phyloP scores from a whole-genome alignment of 768 basidiomycete genomes.

The Pleurotus djamor region DNA sequence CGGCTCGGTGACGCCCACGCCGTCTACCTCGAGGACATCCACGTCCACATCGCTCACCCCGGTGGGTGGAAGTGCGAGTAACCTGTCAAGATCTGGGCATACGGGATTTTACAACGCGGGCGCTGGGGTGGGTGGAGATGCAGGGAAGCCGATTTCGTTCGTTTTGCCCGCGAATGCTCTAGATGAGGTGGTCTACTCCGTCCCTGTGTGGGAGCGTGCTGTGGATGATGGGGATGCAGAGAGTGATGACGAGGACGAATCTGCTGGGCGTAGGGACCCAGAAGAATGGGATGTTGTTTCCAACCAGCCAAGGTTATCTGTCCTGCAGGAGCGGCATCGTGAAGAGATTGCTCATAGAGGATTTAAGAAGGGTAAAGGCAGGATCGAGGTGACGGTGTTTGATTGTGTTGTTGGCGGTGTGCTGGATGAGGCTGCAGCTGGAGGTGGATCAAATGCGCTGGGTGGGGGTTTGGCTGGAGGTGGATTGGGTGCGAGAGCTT shows the following conservation, averaged over 20 bases:
- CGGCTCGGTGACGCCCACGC: background rate
- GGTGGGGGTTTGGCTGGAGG: background rate
- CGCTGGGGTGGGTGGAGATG: background rate
- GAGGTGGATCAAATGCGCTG: background rate
- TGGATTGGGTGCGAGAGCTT: background rate
- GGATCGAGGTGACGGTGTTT: background rate
- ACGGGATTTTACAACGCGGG: background rate
- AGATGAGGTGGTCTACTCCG: background rate
- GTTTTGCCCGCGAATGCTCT: background rate
- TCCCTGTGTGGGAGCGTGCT: background rate
- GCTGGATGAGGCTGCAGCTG: slow-evolving; percentile 2
- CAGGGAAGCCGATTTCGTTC: background rate
- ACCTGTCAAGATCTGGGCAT: background rate
- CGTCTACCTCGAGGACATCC: background rate
- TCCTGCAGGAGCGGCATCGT: background rate
- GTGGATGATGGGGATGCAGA: background rate
- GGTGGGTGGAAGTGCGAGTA: background rate
- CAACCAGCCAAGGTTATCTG: background rate
- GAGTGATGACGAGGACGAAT: background rate
- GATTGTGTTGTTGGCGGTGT: slow-evolving; percentile 3
- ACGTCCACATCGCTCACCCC: background rate
- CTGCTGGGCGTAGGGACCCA: background rate
- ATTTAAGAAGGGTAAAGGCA: background rate
- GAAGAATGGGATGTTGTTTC: slow-evolving; percentile 3
- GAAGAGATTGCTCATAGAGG: background rate